These are phyloP conservation scores for Solanum chmielewskii DNA, from an alignment of 257 asterid genomes.

Conservation along the genomic window DNA sequence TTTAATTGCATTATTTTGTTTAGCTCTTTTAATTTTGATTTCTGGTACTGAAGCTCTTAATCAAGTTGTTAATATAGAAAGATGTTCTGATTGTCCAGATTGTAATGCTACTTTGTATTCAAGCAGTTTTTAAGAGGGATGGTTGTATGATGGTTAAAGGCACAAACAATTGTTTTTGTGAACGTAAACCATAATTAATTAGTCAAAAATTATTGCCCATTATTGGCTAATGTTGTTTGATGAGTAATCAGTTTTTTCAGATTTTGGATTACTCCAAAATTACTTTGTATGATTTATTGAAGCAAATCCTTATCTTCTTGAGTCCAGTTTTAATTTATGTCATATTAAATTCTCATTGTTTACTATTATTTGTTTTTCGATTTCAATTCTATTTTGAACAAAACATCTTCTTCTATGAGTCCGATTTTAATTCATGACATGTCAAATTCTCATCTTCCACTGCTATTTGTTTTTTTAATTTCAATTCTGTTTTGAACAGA, in stretches of 20 bases:
- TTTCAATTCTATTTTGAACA: too few species aligned
- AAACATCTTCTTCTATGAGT: neutral
- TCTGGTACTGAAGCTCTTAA: neutral
- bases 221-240: neutral
- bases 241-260: neutral
- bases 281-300: neutral
- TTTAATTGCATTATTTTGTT: neutral
- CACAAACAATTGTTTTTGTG: neutral
- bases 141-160: neutral
- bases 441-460: neutral
- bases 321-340: too few species aligned
- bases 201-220: neutral
- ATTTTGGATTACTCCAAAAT: neutral
- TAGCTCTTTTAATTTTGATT: neutral
- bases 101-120: neutral
- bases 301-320: neutral
- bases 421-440: neutral
- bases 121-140: neutral
- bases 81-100: neutral
- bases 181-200: neutral
- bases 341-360: neutral
- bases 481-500: too few species aligned
- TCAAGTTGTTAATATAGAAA: neutral
- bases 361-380: too few species aligned
- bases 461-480: neutral